Evolutionary conservation across 768 basidiomycete genomes (phyloP).

Genomic region (Mycena indigotica): DNA sequence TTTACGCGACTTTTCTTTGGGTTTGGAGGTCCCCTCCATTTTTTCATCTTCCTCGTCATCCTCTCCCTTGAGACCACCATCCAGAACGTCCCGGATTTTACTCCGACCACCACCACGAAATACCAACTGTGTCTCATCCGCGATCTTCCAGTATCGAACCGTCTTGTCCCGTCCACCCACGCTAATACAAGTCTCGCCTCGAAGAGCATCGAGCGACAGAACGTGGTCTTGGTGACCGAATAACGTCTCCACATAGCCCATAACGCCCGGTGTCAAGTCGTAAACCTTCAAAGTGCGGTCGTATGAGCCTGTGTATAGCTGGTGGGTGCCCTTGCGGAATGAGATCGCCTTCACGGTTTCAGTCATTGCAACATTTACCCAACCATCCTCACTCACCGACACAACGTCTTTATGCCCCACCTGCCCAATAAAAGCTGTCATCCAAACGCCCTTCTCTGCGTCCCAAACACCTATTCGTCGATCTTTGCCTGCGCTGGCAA

Average conservation of each 20-base stretch:
- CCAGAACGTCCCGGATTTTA: slow-evolving; percentile 75
- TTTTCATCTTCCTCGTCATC: slow-evolving; percentile 52
- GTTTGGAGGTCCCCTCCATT: slow-evolving; percentile 30
- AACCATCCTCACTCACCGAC: slow-evolving; percentile 37
- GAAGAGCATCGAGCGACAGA: slow-evolving; percentile 74
- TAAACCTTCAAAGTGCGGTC: slow-evolving; percentile 92
- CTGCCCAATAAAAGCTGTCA: slow-evolving; percentile 79
- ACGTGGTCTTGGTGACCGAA: slow-evolving; percentile 96
- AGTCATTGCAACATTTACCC: too few species aligned
- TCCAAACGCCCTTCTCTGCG: slow-evolving; percentile 70
- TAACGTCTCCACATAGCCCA: slow-evolving; percentile 94
- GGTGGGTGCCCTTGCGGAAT: slow-evolving; percentile 76
- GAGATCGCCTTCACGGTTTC: slow-evolving; percentile 52
- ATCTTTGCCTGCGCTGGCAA: slow-evolving; percentile 89
- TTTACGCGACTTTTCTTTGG: slow-evolving; percentile 40
- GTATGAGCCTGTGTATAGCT: slow-evolving; percentile 76
- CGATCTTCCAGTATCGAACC: slow-evolving; percentile 93
- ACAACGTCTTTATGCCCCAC: slow-evolving; percentile 58
- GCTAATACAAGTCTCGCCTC: slow-evolving; percentile 82
- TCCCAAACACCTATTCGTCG: slow-evolving; percentile 87
- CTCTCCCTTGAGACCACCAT: slow-evolving; percentile 71
- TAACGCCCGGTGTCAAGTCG: slow-evolving; percentile 66
- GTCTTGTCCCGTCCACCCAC: slow-evolving; percentile 92
- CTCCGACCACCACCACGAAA: slow-evolving; percentile 94
- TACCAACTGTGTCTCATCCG: slow-evolving; percentile 92